These are phyloP conservation scores for Theileria equi DNA, from an alignment of 169 alveolate genomes.

Conservation along the genomic window DNA sequence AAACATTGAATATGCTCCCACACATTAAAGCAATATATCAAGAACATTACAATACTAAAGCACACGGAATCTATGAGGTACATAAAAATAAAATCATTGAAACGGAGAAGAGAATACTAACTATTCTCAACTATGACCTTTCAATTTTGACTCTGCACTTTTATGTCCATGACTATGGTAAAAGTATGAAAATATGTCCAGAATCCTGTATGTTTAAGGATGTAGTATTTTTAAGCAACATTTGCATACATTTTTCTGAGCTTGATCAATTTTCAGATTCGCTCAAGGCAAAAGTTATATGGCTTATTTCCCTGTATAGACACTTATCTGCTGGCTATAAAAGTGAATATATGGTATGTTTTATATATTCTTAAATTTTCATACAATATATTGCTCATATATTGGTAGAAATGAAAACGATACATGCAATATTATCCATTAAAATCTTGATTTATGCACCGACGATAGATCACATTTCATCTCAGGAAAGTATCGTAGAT, in stretches of 20 bases:
- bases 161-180: conserved; percentile 2
- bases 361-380: too few relatives aligned
- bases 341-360: too few relatives aligned
- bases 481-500: too few relatives aligned
- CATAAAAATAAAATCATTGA: not conserved
- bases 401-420: not conserved
- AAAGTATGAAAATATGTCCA: not conserved
- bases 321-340: too few relatives aligned
- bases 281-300: conserved; percentile 10
- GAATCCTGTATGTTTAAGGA: not conserved
- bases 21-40: not conserved
- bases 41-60: not conserved
- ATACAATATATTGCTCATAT: not conserved
- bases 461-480: too few relatives aligned
- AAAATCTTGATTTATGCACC: too few relatives aligned
- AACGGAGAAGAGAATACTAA: conserved; percentile 6
- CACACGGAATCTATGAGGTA: too few relatives aligned
- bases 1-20: not conserved
- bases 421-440: not conserved
- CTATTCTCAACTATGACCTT: not conserved
- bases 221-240: not conserved
- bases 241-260: not conserved
- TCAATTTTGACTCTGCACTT: not conserved
- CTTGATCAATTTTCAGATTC: conserved; percentile 7
- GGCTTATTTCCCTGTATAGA: conserved; percentile 1